Percentiles rank a stretch among this genome's conserved stretches.
Evolutionary conservation across 164 flowering plant species (phyloP).

Genomic region (Chimonanthus salicifolius): DNA sequence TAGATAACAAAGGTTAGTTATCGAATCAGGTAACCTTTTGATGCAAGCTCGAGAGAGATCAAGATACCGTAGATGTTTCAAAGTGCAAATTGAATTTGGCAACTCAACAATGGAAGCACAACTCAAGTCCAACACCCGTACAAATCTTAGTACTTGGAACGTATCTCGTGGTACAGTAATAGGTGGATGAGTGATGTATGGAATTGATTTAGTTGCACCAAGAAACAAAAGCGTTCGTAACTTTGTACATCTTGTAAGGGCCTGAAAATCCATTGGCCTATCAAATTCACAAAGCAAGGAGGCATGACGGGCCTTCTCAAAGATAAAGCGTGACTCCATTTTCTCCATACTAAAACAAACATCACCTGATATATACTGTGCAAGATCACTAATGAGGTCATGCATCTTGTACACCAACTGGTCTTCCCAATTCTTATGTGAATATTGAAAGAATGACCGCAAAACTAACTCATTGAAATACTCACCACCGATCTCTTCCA

Average conservation of each 20-base stretch:
- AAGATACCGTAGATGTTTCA: slow-evolving; percentile 25
- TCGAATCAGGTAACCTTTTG: slow-evolving; percentile 20
- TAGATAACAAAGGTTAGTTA: slow-evolving; percentile 19
- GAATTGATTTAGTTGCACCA: not conserved
- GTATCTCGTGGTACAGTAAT: not conserved
- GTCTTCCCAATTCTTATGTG: not conserved
- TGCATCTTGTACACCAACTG: slow-evolving; percentile 3
- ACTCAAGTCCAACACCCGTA: slow-evolving; percentile 10
- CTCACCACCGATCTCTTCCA: slow-evolving; percentile 11
- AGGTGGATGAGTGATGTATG: not conserved
- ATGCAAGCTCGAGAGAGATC: slow-evolving; percentile 24
- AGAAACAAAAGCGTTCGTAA: slow-evolving; percentile 7
- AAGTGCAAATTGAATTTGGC: slow-evolving; percentile 8
- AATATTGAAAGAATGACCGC: slow-evolving; percentile 14
- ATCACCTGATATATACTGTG: not conserved
- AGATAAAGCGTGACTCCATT: not conserved
- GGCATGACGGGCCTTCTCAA: not conserved
- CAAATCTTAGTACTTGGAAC: not conserved
- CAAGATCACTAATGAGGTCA: slow-evolving; percentile 14
- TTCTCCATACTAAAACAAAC: slow-evolving; percentile 10
- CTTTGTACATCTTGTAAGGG: not conserved
- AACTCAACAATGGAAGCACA: not conserved
- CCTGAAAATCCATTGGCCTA: not conserved
- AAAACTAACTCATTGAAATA: slow-evolving; percentile 13
- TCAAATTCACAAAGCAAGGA: not conserved